Percentiles rank a stretch among this genome's conserved stretches.
Conservation (phyloP, 805 yeast genomes). For the Yueomyces sinensis region DNA sequence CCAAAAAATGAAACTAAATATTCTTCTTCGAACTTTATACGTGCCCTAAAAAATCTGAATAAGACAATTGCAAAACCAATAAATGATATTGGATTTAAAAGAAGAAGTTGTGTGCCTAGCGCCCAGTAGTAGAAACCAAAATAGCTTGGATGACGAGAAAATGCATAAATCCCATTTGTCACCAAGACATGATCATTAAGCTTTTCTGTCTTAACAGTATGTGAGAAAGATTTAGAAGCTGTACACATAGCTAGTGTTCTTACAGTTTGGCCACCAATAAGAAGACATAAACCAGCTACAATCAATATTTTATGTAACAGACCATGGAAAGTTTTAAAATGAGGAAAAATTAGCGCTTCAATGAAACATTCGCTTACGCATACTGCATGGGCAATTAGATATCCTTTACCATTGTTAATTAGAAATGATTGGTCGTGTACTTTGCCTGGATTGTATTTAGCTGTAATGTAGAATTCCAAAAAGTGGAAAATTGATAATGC, state of each 20-base stretch:
- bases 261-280: conserved; percentile 48
- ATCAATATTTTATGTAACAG: conserved; percentile 3
- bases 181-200: conserved; percentile 50
- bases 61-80: conserved; percentile 42
- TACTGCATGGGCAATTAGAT: conserved; percentile 40
- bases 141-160: conserved; percentile 79
- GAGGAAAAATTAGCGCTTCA: conserved; percentile 31
- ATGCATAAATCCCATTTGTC: conserved; percentile 56
- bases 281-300: conserved; percentile 33
- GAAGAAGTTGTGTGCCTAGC: conserved; percentile 61
- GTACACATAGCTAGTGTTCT: conserved; percentile 77
- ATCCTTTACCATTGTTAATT: conserved; percentile 48
- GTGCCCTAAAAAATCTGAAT: conserved; percentile 50
- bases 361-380: conserved; percentile 39
- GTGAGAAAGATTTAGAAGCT: conserved; percentile 80
- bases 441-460: conserved; percentile 52
- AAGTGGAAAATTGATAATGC: conserved; percentile 58
- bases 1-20: conserved; percentile 61
- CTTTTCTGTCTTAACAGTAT: conserved; percentile 47
- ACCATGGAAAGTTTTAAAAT: conserved; percentile 13
- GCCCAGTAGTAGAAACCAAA: conserved; percentile 93
- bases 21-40: conserved; percentile 64
- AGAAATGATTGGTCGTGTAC: conserved; percentile 61
- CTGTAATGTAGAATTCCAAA: conserved; percentile 71
- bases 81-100: conserved; percentile 53